phyloP scores from a whole-genome alignment of 2,329 filamentous ascomycete genomes.

The Penicillium oxalicum region DNA sequence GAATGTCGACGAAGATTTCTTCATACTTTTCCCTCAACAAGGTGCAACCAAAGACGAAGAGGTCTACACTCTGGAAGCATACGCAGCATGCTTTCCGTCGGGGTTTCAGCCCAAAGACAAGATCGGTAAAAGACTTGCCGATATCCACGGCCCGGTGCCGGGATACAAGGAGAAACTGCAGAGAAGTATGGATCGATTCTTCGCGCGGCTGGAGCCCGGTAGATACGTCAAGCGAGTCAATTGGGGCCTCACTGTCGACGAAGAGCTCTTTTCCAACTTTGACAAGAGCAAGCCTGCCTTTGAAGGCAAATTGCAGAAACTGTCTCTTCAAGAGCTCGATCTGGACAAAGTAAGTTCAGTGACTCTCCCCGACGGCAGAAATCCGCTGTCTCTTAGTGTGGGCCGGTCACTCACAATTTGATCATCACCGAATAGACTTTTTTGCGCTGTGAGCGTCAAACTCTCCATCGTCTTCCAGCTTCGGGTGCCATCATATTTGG shows the following conservation, averaged over 20 bases:
- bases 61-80: conserved; percentile 51
- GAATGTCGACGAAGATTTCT: conserved; percentile 54
- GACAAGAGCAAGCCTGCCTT: conserved; percentile 6
- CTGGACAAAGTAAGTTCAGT: conserved; percentile 36
- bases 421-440: conserved; percentile 31
- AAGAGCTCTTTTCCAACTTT: conserved; percentile 38
- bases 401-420: not conserved
- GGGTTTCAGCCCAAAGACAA: conserved; percentile 55
- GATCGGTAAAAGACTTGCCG: conserved; percentile 46
- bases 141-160: conserved; percentile 56
- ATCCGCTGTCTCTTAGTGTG: too few species aligned
- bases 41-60: conserved; percentile 23
- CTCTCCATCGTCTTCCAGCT: conserved; percentile 52
- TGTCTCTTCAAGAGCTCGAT: conserved; percentile 35
- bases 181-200: conserved; percentile 58
- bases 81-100: conserved; percentile 51
- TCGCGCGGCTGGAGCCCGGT: conserved; percentile 49
- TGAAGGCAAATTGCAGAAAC: not conserved
- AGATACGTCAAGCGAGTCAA: conserved; percentile 53
- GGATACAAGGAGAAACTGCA: conserved; percentile 53
- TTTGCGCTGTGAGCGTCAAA: conserved; percentile 56
- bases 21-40: conserved; percentile 42
- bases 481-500: conserved; percentile 53
- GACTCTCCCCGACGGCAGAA: not conserved
- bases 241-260: conserved; percentile 39